Percentiles rank a stretch among this genome's conserved stretches.
Conservation (phyloP, 352 stramenopile species). For the Phytopythium aichiense region DNA sequence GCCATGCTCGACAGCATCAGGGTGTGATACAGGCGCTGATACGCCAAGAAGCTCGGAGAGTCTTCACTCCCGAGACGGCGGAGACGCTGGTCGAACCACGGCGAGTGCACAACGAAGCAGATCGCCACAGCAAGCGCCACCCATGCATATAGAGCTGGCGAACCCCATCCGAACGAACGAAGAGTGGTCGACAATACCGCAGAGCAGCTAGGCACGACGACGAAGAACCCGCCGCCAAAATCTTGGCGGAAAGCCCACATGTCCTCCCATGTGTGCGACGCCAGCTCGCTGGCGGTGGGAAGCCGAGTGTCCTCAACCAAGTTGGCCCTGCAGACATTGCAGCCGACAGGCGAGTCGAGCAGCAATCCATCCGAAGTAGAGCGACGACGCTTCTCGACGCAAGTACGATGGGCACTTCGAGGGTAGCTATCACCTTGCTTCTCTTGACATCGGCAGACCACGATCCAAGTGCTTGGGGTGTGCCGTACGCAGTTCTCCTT, state of each 20-base stretch:
- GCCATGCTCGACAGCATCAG: constrained; percentile 35
- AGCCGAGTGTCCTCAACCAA: constrained; percentile 13
- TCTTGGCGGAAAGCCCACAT: constrained; percentile 21
- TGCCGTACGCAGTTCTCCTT: constrained; percentile 20
- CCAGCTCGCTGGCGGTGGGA: constrained; percentile 5
- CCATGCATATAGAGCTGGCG: constrained; percentile 32
- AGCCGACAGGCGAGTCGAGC: not conserved
- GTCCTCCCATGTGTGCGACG: constrained; percentile 17
- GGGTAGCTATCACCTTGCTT: not conserved
- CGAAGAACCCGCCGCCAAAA: constrained; percentile 41
- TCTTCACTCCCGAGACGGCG: constrained; percentile 27
- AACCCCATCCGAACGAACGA: constrained; percentile 29
- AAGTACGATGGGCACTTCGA: constrained; percentile 24
- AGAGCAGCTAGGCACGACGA: constrained; percentile 33
- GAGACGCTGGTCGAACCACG: constrained; percentile 31
- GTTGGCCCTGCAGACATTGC: constrained; percentile 12
- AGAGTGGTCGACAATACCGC: constrained; percentile 26
- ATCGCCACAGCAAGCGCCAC: constrained; percentile 27
- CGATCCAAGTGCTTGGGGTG: constrained; percentile 39
- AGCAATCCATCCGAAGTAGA: no score
- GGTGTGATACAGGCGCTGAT: constrained; percentile 40
- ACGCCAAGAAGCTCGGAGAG: constrained; percentile 27
- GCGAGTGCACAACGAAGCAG: constrained; percentile 43
- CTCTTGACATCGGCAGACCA: constrained; percentile 28
- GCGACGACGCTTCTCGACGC: constrained; percentile 14